Evolutionary conservation across 352 stramenopile genomes (phyloP), one percentile per base, ranked within the genome.

Genomic region (Blastocystis hominis): DNA sequence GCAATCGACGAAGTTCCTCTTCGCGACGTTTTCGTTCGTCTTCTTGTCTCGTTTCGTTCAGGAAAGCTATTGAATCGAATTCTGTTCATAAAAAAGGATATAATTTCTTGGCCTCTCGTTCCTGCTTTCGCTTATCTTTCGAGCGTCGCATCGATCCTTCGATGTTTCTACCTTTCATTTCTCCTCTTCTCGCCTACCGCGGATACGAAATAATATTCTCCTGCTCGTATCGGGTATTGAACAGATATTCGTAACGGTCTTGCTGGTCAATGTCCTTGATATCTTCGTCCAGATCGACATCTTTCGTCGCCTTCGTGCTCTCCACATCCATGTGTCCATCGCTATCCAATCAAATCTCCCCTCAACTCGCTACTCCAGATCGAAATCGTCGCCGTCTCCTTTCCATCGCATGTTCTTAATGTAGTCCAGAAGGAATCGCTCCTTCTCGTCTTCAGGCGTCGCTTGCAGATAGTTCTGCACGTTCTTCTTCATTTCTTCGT

Each of bases 211-310:
- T 90, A 79, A 97, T 95, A 40, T 94, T 69, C 4, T 92, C 92
- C 90, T 99, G 94, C 91, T 99, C 97, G 89, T 98, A 99, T 24
- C 97, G 94, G 89, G 99, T 99, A 90, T 99, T 99, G 92, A 98
- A 99, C 53, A 95, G 94, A 86, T 95, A 93, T 90, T 99, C 97
- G 90, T 98, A 99, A 36, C 95, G 93, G 86, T 99, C 97, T 10
- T 94, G 94, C 69, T 94, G 93, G 59, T 98, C 95, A 20, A 98
- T 89, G 77, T 93, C 94, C 64, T 97, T 93, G 7, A 93, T 92
- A 70, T 97, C 93, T 59, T 95, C 93, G 13, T 94, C 92, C 50
- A 75, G 62, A 4, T 86, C 75, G 15, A 42, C 46, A 9, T 24
- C 91, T 89, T 15, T 89, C 88, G 20, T 86, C 68, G 63, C 88